phyloP scores from a whole-genome alignment of 179 eudicot species.

The Beta corolliflora region DNA sequence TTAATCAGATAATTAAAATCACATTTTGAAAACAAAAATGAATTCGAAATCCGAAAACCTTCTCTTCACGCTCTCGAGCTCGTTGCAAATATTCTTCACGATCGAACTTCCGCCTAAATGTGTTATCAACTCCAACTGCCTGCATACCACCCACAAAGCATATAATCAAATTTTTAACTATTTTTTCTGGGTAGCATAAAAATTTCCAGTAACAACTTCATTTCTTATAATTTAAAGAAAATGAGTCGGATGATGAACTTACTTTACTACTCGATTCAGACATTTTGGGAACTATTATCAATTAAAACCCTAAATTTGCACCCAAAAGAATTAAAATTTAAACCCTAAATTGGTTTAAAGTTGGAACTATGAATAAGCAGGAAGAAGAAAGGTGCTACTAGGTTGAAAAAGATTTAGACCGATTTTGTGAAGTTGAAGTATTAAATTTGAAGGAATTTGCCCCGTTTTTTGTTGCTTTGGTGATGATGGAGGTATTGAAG shows the following conservation, averaged over 20 bases:
- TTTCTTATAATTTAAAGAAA: neutral
- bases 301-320: conserved; percentile 27
- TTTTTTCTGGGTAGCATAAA: neutral
- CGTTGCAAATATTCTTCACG: conserved; percentile 84
- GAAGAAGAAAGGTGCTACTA: neutral
- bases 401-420: neutral
- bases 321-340: neutral
- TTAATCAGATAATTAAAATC: neutral
- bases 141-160: conserved; percentile 19
- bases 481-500: neutral
- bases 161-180: neutral
- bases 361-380: neutral
- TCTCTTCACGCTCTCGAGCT: conserved; percentile 92
- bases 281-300: conserved; percentile 31
- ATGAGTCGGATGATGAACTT: conserved; percentile 14
- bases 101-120: conserved; percentile 85
- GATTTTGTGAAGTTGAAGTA: neutral
- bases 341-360: conserved; percentile 27
- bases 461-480: too few species aligned
- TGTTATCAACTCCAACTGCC: conserved; percentile 89
- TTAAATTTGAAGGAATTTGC: neutral
- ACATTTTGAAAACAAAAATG: neutral
- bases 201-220: neutral
- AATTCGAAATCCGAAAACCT: conserved; percentile 38
- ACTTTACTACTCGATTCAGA: conserved; percentile 55